Evolutionary conservation across 768 basidiomycete species (phyloP).

Genomic region (Royoungia palumana): DNA sequence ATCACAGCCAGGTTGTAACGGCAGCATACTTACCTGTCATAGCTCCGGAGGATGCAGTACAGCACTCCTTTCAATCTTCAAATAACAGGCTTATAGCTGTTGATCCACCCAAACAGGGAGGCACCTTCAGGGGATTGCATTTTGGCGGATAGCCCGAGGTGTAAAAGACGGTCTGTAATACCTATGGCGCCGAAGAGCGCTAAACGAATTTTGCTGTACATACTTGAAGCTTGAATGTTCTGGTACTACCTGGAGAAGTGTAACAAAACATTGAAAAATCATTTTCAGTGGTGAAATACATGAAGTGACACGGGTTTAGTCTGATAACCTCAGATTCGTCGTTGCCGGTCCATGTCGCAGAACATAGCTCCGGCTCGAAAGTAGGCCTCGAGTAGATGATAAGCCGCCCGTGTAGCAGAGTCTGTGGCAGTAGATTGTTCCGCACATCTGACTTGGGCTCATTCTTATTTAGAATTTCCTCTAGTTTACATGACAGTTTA

Average conservation of each 20-base stretch:
- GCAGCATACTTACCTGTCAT: slow-evolving; percentile 15
- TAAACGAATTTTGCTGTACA: slow-evolving; percentile 11
- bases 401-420: too few species aligned
- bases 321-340: too few species aligned
- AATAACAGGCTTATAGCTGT: background rate
- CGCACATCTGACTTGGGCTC: too few species aligned
- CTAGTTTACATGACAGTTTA: too few species aligned
- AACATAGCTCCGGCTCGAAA: too few species aligned
- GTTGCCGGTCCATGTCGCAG: too few species aligned
- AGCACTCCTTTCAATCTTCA: background rate
- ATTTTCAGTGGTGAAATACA: slow-evolving; percentile 1
- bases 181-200: slow-evolving; percentile 21
- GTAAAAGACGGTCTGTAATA: background rate
- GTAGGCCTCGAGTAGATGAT: too few species aligned
- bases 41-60: slow-evolving; percentile 3
- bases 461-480: too few species aligned
- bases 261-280: background rate
- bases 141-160: background rate
- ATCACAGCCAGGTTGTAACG: background rate
- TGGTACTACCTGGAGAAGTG: background rate
- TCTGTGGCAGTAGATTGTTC: too few species aligned
- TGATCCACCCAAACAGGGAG: slow-evolving; percentile 17
- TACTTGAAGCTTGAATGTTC: slow-evolving; percentile 5
- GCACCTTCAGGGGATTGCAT: slow-evolving; percentile 2
- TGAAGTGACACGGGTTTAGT: background rate